Evolutionary conservation across 1,284 basidiomycete species (phyloP).

Genomic region (Peniophora sp.): DNA sequence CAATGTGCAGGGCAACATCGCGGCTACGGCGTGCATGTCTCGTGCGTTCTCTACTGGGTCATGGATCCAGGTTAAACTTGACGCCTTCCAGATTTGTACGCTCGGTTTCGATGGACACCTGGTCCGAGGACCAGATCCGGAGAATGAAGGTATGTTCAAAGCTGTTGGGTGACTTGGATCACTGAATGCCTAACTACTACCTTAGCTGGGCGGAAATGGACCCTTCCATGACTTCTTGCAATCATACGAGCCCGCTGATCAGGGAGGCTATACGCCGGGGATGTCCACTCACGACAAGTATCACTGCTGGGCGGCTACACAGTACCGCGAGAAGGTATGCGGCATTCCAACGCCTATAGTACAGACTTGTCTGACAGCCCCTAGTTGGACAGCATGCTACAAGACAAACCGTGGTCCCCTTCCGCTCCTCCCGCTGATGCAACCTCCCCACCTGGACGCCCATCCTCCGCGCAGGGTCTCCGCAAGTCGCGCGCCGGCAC

Average conservation of each 20-base stretch:
- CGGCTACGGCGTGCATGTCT: conserved; percentile 84
- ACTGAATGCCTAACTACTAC: conserved; percentile 9
- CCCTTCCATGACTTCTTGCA: conserved; percentile 76
- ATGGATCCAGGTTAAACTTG: conserved; percentile 7
- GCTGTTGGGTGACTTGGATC: conserved; percentile 8
- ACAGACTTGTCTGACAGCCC: conserved; percentile 4
- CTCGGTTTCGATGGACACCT: conserved; percentile 93
- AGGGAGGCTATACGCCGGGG: conserved; percentile 67
- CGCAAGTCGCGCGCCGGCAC: conserved; percentile 59
- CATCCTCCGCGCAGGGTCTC: conserved; percentile 63
- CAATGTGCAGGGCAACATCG: conserved; percentile 88
- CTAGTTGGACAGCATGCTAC: conserved; percentile 64
- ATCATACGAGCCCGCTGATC: conserved; percentile 60
- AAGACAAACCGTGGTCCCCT: conserved; percentile 65
- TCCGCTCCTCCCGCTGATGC: conserved; percentile 49
- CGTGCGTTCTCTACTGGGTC: conserved; percentile 28
- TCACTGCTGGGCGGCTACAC: conserved; percentile 85
- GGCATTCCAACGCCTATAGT: conserved; percentile 3
- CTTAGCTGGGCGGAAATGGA: conserved; percentile 77
- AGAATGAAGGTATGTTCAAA: conserved; percentile 72
- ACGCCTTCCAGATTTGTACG: conserved; percentile 70
- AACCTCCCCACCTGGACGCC: conserved; percentile 30
- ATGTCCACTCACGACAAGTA: conserved; percentile 77
- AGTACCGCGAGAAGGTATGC: conserved; percentile 83
- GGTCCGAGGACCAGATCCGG: conserved; percentile 84